Evolutionary conservation across 495 filamentous ascomycete genomes (phyloP).

Genomic region (Podospora australis): DNA sequence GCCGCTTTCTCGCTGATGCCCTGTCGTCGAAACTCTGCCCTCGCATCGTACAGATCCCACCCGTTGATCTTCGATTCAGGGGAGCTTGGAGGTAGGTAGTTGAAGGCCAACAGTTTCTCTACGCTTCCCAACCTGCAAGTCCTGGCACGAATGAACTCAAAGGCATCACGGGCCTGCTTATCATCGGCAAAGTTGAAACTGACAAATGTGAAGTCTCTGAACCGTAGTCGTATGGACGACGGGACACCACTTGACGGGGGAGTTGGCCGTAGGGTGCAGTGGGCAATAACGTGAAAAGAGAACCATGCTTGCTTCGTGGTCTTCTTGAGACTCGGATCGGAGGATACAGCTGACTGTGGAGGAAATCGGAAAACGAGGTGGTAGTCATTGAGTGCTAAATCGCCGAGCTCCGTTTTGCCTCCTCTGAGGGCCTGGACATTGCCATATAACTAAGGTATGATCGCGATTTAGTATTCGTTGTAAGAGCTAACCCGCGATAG

Average conservation of each 20-base stretch:
- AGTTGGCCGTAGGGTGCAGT: conserved; percentile 63
- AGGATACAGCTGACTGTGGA: conserved; percentile 20
- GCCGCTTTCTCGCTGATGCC: conserved; percentile 69
- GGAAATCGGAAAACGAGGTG: conserved; percentile 34
- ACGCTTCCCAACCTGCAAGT: conserved; percentile 78
- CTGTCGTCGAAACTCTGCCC: conserved; percentile 71
- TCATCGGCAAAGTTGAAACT: conserved; percentile 82
- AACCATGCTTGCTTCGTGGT: conserved; percentile 71
- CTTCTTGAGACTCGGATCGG: conserved; percentile 38
- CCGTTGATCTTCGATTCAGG: conserved; percentile 71
- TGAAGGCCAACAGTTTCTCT: conserved; percentile 89
- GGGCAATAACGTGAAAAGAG: conserved; percentile 83
- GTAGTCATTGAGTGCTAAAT: conserved; percentile 39
- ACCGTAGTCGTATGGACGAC: conserved; percentile 80
- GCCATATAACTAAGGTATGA: conserved; percentile 22
- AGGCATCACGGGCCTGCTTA: conserved; percentile 72
- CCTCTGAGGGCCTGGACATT: conserved; percentile 38
- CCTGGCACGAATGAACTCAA: conserved; percentile 75
- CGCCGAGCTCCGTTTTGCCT: conserved; percentile 35
- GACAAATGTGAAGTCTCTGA: conserved; percentile 87
- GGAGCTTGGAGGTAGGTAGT: conserved; percentile 60
- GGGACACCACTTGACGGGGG: conserved; percentile 63
- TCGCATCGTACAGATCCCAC: conserved; percentile 83
- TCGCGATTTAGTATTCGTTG: conserved; percentile 19
- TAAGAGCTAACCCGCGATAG: no score